Evolutionary conservation across 139 green algal species (phyloP).

Genomic region (Closterium sp.): DNA sequence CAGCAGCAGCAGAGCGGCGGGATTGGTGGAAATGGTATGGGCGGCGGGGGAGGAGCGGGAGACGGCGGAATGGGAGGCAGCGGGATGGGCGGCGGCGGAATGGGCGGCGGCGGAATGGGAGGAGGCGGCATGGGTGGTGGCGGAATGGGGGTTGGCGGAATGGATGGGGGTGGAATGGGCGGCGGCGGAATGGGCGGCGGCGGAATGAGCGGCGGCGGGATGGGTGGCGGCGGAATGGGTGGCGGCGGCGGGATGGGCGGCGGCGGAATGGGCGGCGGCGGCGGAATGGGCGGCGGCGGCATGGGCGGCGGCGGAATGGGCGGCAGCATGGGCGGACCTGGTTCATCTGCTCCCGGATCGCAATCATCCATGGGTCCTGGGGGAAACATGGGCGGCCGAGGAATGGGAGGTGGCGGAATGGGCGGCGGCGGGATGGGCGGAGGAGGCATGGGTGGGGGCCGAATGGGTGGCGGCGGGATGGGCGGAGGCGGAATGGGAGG

Average conservation of each 20-base stretch:
- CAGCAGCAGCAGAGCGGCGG: not conserved
- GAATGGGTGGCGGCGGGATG: not conserved
- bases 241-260: too few species aligned
- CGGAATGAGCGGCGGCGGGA: not conserved
- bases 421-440: not conserved
- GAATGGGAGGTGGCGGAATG: too few species aligned
- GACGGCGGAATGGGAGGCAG: not conserved
- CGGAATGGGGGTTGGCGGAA: not conserved
- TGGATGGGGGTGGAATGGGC: not conserved
- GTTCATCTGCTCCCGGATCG: too few species aligned
- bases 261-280: too few species aligned
- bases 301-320: not conserved
- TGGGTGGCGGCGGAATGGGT: not conserved
- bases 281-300: too few species aligned
- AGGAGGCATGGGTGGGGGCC: not conserved
- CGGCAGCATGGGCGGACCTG: not conserved
- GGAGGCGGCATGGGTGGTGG: too few species aligned
- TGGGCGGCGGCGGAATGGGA: too few species aligned
- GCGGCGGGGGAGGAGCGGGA: not conserved
- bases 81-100: not conserved
- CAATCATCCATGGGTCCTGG: not conserved
- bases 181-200: not conserved
- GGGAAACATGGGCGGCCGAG: not conserved
- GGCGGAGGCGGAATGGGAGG: too few species aligned
- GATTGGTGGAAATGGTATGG: not conserved